phyloP scores from a whole-genome alignment of 371 early-diverging fungal species.

The Umbelopsis sp. region DNA sequence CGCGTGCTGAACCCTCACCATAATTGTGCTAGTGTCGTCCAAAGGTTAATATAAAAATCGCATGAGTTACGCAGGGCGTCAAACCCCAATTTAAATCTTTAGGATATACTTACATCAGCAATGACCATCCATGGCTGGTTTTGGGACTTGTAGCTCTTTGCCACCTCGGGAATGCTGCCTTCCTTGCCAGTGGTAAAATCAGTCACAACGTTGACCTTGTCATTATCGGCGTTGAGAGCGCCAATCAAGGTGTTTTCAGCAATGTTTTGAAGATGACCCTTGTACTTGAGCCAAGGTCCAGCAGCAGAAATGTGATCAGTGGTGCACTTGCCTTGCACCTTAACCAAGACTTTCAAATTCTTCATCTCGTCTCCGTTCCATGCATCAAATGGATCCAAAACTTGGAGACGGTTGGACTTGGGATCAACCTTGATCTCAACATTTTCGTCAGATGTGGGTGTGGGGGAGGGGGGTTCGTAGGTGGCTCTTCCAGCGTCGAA shows the following conservation, averaged over 20 bases:
- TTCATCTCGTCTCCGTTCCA: slow-evolving; percentile 85
- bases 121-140: slow-evolving; percentile 90
- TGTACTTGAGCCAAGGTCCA: slow-evolving; percentile 97
- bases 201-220: slow-evolving; percentile 79
- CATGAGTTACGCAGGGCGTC: neutral
- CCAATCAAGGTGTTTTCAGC: slow-evolving; percentile 96
- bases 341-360: slow-evolving; percentile 79
- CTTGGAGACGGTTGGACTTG: slow-evolving; percentile 82
- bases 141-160: slow-evolving; percentile 83
- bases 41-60: neutral
- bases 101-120: slow-evolving; percentile 69
- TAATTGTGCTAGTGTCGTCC: slow-evolving; percentile 83
- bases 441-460: slow-evolving; percentile 59
- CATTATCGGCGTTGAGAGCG: slow-evolving; percentile 91
- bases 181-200: slow-evolving; percentile 73
- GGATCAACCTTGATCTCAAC: slow-evolving; percentile 71
- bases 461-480: slow-evolving; percentile 63
- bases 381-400: slow-evolving; percentile 78
- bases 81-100: neutral
- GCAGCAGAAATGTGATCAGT: slow-evolving; percentile 97
- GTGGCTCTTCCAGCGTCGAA: slow-evolving; percentile 80
- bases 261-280: slow-evolving; percentile 96
- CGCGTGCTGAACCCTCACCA: slow-evolving; percentile 97
- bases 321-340: slow-evolving; percentile 97
- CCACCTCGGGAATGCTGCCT: slow-evolving; percentile 89